Conservation (phyloP, 345 rosid species). For the Dovyalis caffra region DNA sequence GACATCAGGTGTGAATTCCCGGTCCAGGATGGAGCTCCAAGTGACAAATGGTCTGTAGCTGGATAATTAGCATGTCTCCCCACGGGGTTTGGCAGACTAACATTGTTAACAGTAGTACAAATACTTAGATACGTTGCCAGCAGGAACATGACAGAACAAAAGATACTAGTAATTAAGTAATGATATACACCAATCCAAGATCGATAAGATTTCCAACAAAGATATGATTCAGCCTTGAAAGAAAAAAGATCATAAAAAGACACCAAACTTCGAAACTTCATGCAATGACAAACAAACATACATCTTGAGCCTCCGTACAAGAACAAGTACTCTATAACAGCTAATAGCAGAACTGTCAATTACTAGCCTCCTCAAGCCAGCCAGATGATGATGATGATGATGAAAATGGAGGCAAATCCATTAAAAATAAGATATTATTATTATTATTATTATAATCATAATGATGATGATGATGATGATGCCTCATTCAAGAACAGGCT, state of each 20-base stretch:
- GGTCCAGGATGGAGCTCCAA: neutral
- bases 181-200: neutral
- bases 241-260: neutral
- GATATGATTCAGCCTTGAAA: neutral
- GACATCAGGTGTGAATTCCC: neutral
- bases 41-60: neutral
- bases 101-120: too few species aligned
- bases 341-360: constrained; percentile 4
- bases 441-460: too few species aligned
- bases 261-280: neutral
- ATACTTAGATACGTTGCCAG: neutral
- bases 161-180: too few species aligned
- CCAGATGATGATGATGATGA: too few species aligned
- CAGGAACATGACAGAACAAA: neutral
- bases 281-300: neutral
- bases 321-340: neutral
- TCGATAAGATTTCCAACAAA: neutral
- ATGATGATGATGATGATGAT: neutral
- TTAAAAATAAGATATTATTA: neutral
- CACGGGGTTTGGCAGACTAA: too few species aligned
- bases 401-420: neutral
- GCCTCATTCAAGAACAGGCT: neutral
- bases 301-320: neutral
- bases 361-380: neutral
- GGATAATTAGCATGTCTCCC: neutral